phyloP scores from a whole-genome alignment of 1,139 yeast genomes.

The Hemisphaericaspora xylanilytica region DNA sequence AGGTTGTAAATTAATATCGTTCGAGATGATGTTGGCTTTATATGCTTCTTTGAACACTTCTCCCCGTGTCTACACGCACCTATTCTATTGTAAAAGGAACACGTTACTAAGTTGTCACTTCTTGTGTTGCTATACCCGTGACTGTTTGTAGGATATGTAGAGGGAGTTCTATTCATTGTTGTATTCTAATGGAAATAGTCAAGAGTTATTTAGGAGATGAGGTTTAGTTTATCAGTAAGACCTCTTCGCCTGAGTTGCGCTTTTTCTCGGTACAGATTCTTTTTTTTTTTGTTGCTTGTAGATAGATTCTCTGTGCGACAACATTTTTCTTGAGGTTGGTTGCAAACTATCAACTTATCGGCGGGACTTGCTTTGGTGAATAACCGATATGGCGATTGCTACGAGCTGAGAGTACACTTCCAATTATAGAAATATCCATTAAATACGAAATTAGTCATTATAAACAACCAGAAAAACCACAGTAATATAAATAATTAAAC shows the following conservation, averaged over 20 bases:
- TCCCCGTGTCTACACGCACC: slow-evolving; percentile 97
- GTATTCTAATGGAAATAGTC: neutral
- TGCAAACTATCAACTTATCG: too few relatives aligned
- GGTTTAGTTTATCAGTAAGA: too few relatives aligned
- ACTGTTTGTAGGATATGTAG: neutral
- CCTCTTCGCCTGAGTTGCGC: too few relatives aligned
- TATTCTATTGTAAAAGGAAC: slow-evolving; percentile 70
- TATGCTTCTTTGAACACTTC: slow-evolving; percentile 77
- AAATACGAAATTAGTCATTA: slow-evolving; percentile 3
- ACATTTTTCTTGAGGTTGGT: too few relatives aligned
- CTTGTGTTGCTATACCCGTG: neutral
- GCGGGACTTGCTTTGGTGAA: too few relatives aligned
- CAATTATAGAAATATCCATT: neutral
- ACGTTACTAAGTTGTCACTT: slow-evolving; percentile 13
- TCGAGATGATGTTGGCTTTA: slow-evolving; percentile 63
- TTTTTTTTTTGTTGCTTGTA: too few relatives aligned
- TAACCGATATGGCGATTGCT: too few relatives aligned
- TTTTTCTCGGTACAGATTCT: too few relatives aligned
- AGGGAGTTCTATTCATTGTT: neutral
- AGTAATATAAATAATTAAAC: neutral
- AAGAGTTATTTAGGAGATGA: neutral
- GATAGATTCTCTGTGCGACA: too few relatives aligned
- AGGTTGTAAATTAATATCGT: slow-evolving; percentile 69
- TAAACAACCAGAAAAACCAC: neutral
- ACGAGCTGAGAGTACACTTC: too few relatives aligned